Base-by-base conservation (phyloP, 805 yeast species). In the Candida orba region DNA sequence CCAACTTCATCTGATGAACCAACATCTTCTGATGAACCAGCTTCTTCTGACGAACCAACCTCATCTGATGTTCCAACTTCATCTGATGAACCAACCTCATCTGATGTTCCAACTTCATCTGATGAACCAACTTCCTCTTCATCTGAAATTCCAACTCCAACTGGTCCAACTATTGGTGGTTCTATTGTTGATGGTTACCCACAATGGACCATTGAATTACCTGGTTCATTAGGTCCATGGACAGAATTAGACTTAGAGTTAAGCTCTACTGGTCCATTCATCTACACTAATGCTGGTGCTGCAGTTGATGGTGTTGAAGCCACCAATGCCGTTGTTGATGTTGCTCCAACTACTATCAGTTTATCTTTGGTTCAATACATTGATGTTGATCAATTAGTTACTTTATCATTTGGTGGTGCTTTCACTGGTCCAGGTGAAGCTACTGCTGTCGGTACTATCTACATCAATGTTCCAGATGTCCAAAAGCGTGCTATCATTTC, bases 321-420 rank as follows among this genome's bases (percentile, higher is more conserved):
- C 8, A 23, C 34, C 14, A 37, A 39, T 20, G 37, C 18, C 24
- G 31, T 14, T 8, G 15, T 33, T 27, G 25, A 35, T 13, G 37
- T 44, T 8, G 23, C 20, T 9, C 37, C 36, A 15, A 15, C n/a
- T 9, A 32, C 18, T 8, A 8, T 22, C 17, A 8, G 5, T 17
- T 4, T 32, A 6, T 15, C 14, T 6, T 25, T 45, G 10, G 34
- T 14, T 12, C n/a, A 32, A 15, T 20, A 35, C 6, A 42, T 49
- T 40, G 46, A 46, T 15, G 52, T 54, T 43, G 53, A 48, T 37
- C 46, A 43, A 36, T 43, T 40, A 24, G 34, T 30, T n/a, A 30
- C 33, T 30, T 9, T 8, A 6, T 20, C 8, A 15, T 41, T 10
- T 41, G 33, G 34, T 29, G 35, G 14, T 13, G 42, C 15, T 23